phyloP scores from a whole-genome alignment of 176 grass and related monocot genomes.

The Aechmea fasciata region DNA sequence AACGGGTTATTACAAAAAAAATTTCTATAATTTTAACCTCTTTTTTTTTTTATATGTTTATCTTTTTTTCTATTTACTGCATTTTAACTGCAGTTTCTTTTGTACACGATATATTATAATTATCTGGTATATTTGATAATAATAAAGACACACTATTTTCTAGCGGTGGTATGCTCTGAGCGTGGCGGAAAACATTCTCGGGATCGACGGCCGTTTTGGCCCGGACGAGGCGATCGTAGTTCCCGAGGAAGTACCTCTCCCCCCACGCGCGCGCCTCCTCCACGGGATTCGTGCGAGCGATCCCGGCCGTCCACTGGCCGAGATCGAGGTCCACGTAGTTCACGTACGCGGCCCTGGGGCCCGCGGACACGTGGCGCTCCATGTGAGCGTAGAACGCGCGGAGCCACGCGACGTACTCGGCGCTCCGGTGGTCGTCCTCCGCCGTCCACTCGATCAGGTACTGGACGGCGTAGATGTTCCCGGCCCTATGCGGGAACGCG shows the following conservation, averaged over 20 bases:
- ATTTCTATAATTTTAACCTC: no score
- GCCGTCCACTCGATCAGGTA: conserved; percentile 42
- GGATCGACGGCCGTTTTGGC: conserved; percentile 51
- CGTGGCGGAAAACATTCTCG: conserved; percentile 52
- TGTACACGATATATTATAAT: no score
- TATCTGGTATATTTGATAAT: no score
- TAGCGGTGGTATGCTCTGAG: conserved; percentile 53
- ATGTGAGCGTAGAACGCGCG: conserved; percentile 6
- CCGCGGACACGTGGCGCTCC: conserved; percentile 24
- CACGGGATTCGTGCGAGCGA: neutral
- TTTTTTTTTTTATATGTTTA: neutral
- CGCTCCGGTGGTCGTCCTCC: neutral
- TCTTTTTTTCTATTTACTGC: neutral
- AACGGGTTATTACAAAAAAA: no score
- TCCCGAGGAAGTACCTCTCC: conserved; percentile 53
- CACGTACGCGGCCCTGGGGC: conserved; percentile 44
- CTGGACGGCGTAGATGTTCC: conserved; percentile 56
- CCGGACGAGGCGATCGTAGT: conserved; percentile 47
- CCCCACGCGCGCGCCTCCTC: conserved; percentile 41
- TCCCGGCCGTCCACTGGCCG: neutral
- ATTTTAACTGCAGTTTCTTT: no score
- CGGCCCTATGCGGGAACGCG: conserved; percentile 55
- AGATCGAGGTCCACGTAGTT: conserved; percentile 91
- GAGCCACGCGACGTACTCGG: neutral
- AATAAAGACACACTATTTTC: neutral